phyloP scores from a whole-genome alignment of 495 filamentous ascomycete species.

The Tetracladium setigerum region DNA sequence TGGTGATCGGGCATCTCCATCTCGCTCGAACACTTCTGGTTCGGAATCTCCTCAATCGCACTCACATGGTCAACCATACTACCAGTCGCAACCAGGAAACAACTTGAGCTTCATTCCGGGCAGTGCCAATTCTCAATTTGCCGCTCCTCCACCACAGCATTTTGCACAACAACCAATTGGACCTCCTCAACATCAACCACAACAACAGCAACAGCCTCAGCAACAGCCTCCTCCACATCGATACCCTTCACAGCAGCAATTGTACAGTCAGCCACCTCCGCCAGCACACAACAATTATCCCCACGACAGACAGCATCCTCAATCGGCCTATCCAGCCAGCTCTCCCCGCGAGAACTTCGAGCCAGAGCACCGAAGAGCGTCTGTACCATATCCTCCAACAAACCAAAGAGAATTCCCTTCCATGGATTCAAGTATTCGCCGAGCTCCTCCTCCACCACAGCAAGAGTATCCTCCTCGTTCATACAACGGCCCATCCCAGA shows the following conservation, averaged over 20 bases:
- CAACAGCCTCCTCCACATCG: conserved; percentile 32
- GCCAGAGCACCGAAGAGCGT: background rate
- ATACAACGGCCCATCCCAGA: background rate
- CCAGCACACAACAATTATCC: conserved; percentile 1
- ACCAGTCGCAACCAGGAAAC: no score
- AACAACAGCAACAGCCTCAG: conserved; percentile 36
- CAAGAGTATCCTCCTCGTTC: background rate
- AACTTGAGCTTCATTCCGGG: conserved; percentile 1
- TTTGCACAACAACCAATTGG: background rate
- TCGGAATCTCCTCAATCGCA: no score
- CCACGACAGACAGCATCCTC: conserved; percentile 10
- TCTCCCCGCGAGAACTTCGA: conserved; percentile 5
- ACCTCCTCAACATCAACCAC: conserved; percentile 4
- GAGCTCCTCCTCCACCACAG: background rate
- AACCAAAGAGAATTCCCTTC: conserved; percentile 1
- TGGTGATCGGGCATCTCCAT: no score
- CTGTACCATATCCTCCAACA: background rate
- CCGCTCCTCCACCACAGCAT: background rate
- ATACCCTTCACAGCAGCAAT: background rate
- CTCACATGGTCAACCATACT: no score
- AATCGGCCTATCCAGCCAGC: conserved; percentile 8
- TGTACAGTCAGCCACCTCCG: background rate
- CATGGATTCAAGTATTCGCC: background rate
- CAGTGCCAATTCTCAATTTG: conserved; percentile 1
- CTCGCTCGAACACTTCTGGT: no score